Percentiles rank a stretch among this genome's conserved stretches.
Conservation (phyloP, 371 early-diverging fungal species). For the Rhizomucor miehei region DNA sequence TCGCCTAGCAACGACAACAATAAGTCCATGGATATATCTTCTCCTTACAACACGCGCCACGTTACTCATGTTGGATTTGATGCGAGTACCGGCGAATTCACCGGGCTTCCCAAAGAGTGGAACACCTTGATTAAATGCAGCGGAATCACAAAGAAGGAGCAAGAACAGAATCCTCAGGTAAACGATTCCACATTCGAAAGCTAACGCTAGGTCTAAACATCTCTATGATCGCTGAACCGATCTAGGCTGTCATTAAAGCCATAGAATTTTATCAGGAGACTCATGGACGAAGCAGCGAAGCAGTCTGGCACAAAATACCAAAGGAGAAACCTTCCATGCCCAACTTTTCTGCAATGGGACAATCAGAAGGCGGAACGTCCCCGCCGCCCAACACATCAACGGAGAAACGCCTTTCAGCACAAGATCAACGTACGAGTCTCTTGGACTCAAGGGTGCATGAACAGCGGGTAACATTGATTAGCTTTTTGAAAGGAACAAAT, state of each 20-base stretch:
- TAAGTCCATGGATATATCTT: slow-evolving; percentile 65
- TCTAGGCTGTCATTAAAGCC: slow-evolving; percentile 86
- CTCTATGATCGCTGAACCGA: neutral
- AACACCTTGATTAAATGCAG: slow-evolving; percentile 82
- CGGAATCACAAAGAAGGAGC: slow-evolving; percentile 93
- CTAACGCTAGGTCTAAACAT: neutral
- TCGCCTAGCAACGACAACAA: slow-evolving; percentile 6
- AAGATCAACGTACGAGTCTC: slow-evolving; percentile 14
- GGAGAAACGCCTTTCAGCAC: neutral
- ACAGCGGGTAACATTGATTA: too few species aligned
- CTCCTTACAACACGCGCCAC: slow-evolving; percentile 95
- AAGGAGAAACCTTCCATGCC: slow-evolving; percentile 30
- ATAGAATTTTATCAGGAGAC: slow-evolving; percentile 87
- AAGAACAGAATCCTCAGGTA: slow-evolving; percentile 89
- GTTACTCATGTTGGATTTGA: slow-evolving; percentile 93
- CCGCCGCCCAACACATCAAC: neutral
- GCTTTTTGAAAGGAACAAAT: too few species aligned
- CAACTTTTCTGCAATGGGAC: neutral
- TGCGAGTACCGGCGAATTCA: slow-evolving; percentile 86
- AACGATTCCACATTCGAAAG: neutral
- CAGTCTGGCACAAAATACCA: slow-evolving; percentile 88
- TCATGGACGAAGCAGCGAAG: slow-evolving; percentile 60
- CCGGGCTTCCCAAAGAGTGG: slow-evolving; percentile 95
- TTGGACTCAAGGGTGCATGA: neutral
- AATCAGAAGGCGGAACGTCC: neutral